These are phyloP conservation scores for Fusarium proliferatum DNA, from an alignment of 2,329 filamentous ascomycete genomes.

Conservation along the genomic window DNA sequence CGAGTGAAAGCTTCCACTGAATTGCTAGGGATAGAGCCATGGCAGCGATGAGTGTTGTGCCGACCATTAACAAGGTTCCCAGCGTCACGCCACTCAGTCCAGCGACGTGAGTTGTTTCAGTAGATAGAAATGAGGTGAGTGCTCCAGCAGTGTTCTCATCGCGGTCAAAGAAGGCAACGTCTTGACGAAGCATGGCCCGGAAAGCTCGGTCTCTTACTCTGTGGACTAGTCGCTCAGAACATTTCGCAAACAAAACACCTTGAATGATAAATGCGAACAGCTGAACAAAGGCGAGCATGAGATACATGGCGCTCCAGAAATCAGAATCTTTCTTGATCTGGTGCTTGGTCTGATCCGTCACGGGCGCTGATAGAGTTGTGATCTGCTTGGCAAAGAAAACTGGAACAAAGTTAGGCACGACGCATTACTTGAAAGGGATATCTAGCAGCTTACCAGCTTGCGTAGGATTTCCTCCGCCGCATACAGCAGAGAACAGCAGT, in stretches of 20 bases:
- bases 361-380: constrained; percentile 68
- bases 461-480: constrained; percentile 82
- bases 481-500: constrained; percentile 78
- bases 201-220: constrained; percentile 86
- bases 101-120: constrained; percentile 88
- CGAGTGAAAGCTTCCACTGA: constrained; percentile 88
- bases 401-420: constrained; percentile 55
- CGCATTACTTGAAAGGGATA: background rate
- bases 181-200: constrained; percentile 88
- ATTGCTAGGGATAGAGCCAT: constrained; percentile 77
- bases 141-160: constrained; percentile 91
- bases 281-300: constrained; percentile 82
- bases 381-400: constrained; percentile 94
- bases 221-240: constrained; percentile 87
- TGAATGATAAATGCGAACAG: constrained; percentile 76
- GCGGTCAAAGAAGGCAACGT: constrained; percentile 90
- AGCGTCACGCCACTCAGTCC: constrained; percentile 89
- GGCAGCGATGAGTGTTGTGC: constrained; percentile 81
- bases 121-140: constrained; percentile 88
- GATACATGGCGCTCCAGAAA: constrained; percentile 91
- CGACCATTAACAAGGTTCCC: constrained; percentile 84
- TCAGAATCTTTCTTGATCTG: constrained; percentile 76
- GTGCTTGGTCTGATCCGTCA: constrained; percentile 62
- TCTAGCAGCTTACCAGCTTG: constrained; percentile 44
- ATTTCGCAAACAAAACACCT: constrained; percentile 81